Evolutionary conservation across 768 basidiomycete genomes (phyloP).

Genomic region (Lactifluus piperatus): DNA sequence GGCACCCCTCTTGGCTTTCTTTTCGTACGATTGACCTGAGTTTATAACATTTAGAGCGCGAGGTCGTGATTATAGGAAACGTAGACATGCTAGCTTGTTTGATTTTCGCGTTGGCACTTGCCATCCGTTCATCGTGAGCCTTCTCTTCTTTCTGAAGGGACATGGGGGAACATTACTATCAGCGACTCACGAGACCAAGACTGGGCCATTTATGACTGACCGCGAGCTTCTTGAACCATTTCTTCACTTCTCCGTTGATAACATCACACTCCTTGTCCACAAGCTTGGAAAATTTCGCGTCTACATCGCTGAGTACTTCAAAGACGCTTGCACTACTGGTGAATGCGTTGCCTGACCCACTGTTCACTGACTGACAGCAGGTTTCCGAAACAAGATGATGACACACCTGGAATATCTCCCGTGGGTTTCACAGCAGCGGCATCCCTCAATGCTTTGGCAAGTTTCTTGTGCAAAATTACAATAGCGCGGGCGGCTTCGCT

Average conservation of each 20-base stretch:
- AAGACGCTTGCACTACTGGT: constrained; percentile 55
- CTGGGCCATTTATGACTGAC: constrained; percentile 35
- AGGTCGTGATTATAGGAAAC: not conserved
- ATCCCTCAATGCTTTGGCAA: constrained; percentile 62
- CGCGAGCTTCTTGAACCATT: constrained; percentile 79
- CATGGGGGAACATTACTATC: not conserved
- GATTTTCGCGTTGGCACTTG: constrained; percentile 57
- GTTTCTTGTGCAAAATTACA: constrained; percentile 61
- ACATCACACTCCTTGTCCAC: constrained; percentile 64
- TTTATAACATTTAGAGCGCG: not conserved
- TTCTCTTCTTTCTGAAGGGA: constrained; percentile 68
- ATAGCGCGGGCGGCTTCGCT: constrained; percentile 59
- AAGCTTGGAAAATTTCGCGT: constrained; percentile 65
- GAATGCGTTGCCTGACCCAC: constrained; percentile 54
- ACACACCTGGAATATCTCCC: constrained; percentile 53
- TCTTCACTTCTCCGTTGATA: constrained; percentile 62
- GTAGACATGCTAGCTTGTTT: constrained; percentile 57
- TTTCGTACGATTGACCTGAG: constrained; percentile 64
- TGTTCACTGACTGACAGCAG: constrained; percentile 6
- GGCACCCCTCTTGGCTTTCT: constrained; percentile 68
- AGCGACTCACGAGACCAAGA: not conserved
- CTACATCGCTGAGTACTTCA: constrained; percentile 61
- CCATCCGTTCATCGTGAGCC: constrained; percentile 62
- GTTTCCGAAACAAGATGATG: not conserved
- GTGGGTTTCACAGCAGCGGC: constrained; percentile 52